Evolutionary conservation across 495 filamentous ascomycete species (phyloP), one percentile per base, ranked within the genome.

Genomic region (Cercophora newfieldiana): DNA sequence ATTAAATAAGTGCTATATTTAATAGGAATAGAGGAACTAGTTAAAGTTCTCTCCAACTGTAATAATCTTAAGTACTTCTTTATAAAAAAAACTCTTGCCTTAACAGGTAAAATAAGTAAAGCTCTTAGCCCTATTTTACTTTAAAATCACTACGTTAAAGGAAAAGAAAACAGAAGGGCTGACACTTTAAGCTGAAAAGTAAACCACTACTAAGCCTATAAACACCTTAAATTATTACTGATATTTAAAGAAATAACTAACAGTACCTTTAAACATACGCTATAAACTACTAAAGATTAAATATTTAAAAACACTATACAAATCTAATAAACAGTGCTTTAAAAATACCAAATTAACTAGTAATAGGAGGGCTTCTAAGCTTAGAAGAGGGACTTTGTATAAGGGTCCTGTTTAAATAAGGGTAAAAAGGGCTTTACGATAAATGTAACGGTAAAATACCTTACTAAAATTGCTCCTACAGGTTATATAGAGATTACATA

Each of bases 81-180:
- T 47, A 47, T 18, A 47, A 47, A 47, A n/a, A 18, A 47, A 47
- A 47, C 18, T 47, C 37, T 7, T 7, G 8, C 37, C 37, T 7
- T 7, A 18, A 47, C 37, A 47, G 37, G 18, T 18, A 7, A 47
- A 47, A 47, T 47, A 47, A 47, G 7, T 47, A 47, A 18, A 47
- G 37, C 37, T 47, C n/a, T n/a, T n/a, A n/a, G n/a, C n/a, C n/a
- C n/a, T n/a, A n/a, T n/a, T n/a, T n/a, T n/a, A n/a, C n/a, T 53
- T 53, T 53, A 53, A 53, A 22, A 53, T 53, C n/a, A 53, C n/a
- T 22, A 53, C 21, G 21, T 53, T 16, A 53, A 53, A 22, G 49
- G 49, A 55, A 55, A 24, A 24, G 53, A 55, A 3, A 55, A 55
- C 18, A 26, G 5, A 14, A 55, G 24, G 22, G 21, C 53, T 24